Evolutionary conservation across 1,284 basidiomycete genomes (phyloP).

Genomic region (Trichosporon inkin): DNA sequence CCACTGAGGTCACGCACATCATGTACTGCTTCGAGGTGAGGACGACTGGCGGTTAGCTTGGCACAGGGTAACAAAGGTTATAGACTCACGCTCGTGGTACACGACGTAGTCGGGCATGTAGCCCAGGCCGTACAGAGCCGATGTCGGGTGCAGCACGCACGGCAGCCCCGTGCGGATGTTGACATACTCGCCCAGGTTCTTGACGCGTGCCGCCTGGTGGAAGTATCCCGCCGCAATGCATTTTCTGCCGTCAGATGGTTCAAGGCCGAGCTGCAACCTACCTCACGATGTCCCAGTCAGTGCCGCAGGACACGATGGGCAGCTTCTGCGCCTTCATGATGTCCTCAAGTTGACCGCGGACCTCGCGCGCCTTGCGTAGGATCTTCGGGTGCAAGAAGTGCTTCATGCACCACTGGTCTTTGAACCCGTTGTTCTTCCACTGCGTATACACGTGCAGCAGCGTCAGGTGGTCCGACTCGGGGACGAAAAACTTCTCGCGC

Average conservation of each 20-base stretch:
- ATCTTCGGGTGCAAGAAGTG: constrained; percentile 97
- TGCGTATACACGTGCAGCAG: constrained; percentile 94
- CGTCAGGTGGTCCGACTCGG: constrained; percentile 95
- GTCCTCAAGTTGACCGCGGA: constrained; percentile 92
- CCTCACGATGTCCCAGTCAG: constrained; percentile 92
- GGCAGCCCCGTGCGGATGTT: constrained; percentile 86
- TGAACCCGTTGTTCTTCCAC: constrained; percentile 90
- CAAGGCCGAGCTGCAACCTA: constrained; percentile 41
- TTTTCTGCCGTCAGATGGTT: constrained; percentile 61
- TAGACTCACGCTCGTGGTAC: constrained; percentile 74
- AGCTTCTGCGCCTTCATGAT: constrained; percentile 99
- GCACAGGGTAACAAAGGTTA: constrained; percentile 21
- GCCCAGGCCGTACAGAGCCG: constrained; percentile 91
- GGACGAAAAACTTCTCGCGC: constrained; percentile 96
- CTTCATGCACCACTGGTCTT: constrained; percentile 88
- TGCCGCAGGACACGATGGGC: constrained; percentile 80
- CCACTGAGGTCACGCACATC: constrained; percentile 92
- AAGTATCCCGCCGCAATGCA: constrained; percentile 98
- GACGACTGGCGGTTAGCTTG: constrained; percentile 56
- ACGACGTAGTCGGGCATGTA: constrained; percentile 96
- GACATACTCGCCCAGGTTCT: constrained; percentile 97
- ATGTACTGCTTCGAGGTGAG: constrained; percentile 91
- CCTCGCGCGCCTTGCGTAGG: constrained; percentile 90
- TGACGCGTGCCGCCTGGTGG: constrained; percentile 95
- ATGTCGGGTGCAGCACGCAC: constrained; percentile 79